These are phyloP conservation scores for Babesia caballi DNA, from an alignment of 169 alveolate species.

Conservation along the genomic window DNA sequence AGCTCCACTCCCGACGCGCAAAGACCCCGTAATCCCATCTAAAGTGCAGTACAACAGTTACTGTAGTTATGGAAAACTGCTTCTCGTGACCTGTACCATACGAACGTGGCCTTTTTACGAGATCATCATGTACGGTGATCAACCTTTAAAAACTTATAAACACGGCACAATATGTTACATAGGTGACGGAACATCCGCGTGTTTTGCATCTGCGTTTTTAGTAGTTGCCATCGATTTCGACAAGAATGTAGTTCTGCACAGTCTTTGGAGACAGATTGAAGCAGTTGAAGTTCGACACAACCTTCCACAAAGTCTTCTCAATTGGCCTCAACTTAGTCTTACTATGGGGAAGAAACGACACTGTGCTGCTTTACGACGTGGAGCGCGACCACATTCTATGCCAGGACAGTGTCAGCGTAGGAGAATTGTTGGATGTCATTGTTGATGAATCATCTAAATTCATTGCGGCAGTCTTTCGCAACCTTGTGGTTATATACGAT, in stretches of 20 bases:
- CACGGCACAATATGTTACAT: not conserved
- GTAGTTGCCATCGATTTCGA: conserved; percentile 6
- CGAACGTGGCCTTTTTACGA: conserved; percentile 2
- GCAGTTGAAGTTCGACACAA: not conserved
- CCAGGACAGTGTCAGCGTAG: conserved; percentile 2
- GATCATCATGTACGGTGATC: not conserved
- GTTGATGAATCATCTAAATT: conserved; percentile 58
- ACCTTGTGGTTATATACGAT: conserved; percentile 65
- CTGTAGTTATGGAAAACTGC: conserved; percentile 10
- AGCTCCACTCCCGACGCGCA: too few species aligned
- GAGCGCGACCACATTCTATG: not conserved
- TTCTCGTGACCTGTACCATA: conserved; percentile 13
- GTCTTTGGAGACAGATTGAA: conserved; percentile 7
- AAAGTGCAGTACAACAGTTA: conserved; percentile 8
- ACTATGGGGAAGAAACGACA: conserved; percentile 16
- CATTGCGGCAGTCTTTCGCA: conserved; percentile 66
- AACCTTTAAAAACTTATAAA: not conserved
- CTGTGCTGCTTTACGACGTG: conserved; percentile 12
- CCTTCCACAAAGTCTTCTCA: conserved; percentile 25
- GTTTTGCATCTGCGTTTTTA: conserved; percentile 17
- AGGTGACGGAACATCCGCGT: conserved; percentile 17
- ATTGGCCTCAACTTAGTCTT: conserved; percentile 26
- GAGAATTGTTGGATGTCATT: conserved; percentile 48
- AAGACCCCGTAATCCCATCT: conserved; percentile 7
- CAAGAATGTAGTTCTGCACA: not conserved